phyloP scores from a whole-genome alignment of 208 protist genomes.

The Trypanosoma congolense region DNA sequence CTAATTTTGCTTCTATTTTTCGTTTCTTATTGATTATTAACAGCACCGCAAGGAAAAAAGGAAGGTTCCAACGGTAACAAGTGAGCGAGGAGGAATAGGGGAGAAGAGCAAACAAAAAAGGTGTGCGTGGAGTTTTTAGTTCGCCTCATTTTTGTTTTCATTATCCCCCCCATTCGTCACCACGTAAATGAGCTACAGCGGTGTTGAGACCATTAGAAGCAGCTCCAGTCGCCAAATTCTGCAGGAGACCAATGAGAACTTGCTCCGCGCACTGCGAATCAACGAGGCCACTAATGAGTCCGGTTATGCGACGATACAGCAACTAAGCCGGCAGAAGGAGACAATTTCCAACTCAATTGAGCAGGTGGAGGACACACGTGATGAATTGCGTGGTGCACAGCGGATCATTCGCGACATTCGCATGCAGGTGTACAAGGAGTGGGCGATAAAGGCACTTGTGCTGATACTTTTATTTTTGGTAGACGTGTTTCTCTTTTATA shows the following conservation, averaged over 20 bases:
- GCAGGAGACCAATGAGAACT: conserved; percentile 48
- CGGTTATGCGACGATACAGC: conserved; percentile 63
- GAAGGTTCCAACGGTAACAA: no score
- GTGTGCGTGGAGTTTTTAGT: no score
- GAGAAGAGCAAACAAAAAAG: no score
- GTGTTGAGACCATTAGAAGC: background rate
- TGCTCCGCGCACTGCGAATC: conserved; percentile 52
- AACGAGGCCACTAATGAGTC: conserved; percentile 59
- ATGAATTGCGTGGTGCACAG: conserved; percentile 43
- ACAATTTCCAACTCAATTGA: conserved; percentile 54
- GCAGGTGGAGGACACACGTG: conserved; percentile 41
- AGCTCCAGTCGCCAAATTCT: conserved; percentile 11
- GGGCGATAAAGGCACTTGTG: conserved; percentile 57
- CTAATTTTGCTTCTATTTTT: no score
- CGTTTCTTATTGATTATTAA: no score
- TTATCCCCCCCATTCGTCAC: no score
- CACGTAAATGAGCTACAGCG: no score
- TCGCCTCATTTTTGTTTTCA: no score
- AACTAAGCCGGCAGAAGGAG: conserved; percentile 63
- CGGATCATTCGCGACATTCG: conserved; percentile 64
- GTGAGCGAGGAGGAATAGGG: no score
- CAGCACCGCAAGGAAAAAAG: no score
- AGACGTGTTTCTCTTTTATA: conserved; percentile 58
- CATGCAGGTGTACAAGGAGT: conserved; percentile 72
- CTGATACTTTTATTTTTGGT: conserved; percentile 41